These are phyloP conservation scores for Corniculantispora saksenae DNA, from an alignment of 2,329 filamentous ascomycete species.

Conservation along the genomic window DNA sequence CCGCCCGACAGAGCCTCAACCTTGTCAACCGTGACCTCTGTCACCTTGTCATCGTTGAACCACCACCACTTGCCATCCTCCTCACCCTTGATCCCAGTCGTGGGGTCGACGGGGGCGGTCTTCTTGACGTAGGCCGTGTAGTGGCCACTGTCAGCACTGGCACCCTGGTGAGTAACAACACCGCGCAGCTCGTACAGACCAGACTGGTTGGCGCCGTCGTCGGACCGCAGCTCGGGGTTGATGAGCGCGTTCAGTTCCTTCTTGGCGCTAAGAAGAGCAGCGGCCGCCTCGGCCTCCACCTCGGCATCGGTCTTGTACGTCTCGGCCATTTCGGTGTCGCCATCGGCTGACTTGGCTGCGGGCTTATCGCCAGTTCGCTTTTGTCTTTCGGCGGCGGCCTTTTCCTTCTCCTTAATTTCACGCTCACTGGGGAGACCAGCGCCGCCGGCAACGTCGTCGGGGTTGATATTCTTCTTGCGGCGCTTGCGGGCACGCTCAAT, in stretches of 20 bases:
- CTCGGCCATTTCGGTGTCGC: slow-evolving; percentile 73
- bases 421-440: slow-evolving; percentile 53
- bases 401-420: slow-evolving; percentile 52
- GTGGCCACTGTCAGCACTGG: slow-evolving; percentile 94
- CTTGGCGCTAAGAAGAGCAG: slow-evolving; percentile 75
- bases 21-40: slow-evolving; percentile 87
- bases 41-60: slow-evolving; percentile 99
- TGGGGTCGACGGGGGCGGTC: slow-evolving; percentile 68
- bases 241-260: slow-evolving; percentile 83
- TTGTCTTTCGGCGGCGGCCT: slow-evolving; percentile 49
- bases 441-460: slow-evolving; percentile 48
- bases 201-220: slow-evolving; percentile 86
- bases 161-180: slow-evolving; percentile 94
- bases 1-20: slow-evolving; percentile 88
- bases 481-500: slow-evolving; percentile 89
- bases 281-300: slow-evolving; percentile 81
- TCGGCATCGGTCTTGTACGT: slow-evolving; percentile 93
- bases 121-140: slow-evolving; percentile 99
- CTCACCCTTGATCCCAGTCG: slow-evolving; percentile 73
- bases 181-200: slow-evolving; percentile 93
- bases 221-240: slow-evolving; percentile 69
- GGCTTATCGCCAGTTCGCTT: slow-evolving; percentile 39
- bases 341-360: slow-evolving; percentile 47
- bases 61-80: slow-evolving; percentile 99
- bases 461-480: slow-evolving; percentile 67